A percentile compares a stretch with the other conserved stretches of the same genome.
Evolutionary conservation across 495 filamentous ascomycete species (phyloP).

Genomic region (Hypoxylon fuscum): DNA sequence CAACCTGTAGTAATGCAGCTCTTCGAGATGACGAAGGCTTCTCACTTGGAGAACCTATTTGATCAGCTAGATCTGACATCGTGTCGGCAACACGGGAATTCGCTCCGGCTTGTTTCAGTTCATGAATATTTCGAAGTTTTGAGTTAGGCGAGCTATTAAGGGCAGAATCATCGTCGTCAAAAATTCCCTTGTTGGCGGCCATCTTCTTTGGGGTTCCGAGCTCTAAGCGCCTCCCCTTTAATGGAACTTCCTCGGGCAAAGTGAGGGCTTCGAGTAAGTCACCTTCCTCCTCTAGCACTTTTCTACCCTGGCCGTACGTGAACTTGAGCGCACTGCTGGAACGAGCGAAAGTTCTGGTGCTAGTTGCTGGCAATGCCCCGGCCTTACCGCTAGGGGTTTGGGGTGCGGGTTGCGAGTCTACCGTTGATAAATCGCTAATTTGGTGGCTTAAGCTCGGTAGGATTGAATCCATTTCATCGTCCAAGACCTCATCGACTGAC

Average conservation of each 20-base stretch:
- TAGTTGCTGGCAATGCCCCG: conserved; percentile 22
- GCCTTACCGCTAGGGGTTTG: conserved; percentile 35
- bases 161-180: conserved; percentile 64
- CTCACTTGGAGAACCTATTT: conserved; percentile 70
- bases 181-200: conserved; percentile 36
- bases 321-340: conserved; percentile 49
- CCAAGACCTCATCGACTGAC: conserved; percentile 16
- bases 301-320: conserved; percentile 61
- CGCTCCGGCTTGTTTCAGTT: conserved; percentile 84
- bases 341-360: conserved; percentile 37
- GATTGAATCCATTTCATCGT: conserved; percentile 19
- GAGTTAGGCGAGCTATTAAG: conserved; percentile 71
- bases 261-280: conserved; percentile 41
- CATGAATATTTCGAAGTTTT: conserved; percentile 69
- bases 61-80: conserved; percentile 83
- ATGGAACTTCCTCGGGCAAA: conserved; percentile 31
- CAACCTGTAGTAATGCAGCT: conserved; percentile 70
- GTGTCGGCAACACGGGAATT: conserved; percentile 84
- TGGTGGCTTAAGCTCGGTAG: conserved; percentile 27
- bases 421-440: conserved; percentile 25
- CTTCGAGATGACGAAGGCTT: conserved; percentile 58
- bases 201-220: conserved; percentile 48
- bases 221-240: conserved; percentile 51
- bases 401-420: conserved; percentile 29
- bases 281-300: conserved; percentile 54